These are phyloP conservation scores for Lichtheimia ramosa DNA, from an alignment of 371 early-diverging fungal genomes.

Conservation along the genomic window DNA sequence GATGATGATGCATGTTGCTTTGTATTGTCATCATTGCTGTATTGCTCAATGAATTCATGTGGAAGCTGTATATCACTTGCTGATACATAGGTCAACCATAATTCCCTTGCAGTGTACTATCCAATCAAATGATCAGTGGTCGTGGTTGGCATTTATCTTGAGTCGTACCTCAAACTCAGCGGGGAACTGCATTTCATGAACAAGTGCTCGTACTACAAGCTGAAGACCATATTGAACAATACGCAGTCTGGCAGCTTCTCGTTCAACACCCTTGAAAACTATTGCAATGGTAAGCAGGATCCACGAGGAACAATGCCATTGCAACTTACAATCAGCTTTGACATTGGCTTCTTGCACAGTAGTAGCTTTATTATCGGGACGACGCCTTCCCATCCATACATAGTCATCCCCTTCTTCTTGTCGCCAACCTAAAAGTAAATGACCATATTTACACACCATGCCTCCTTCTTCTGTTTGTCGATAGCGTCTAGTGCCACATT, in stretches of 20 bases:
- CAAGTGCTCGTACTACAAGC: not conserved
- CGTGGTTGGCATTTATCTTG: not conserved
- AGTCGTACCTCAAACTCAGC: not conserved
- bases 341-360: not conserved
- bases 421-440: conserved; percentile 12
- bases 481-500: conserved; percentile 17
- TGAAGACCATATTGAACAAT: conserved; percentile 1
- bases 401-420: conserved; percentile 5
- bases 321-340: not conserved
- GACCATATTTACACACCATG: conserved; percentile 20
- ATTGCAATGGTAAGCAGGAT: not conserved
- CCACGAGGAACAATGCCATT: not conserved
- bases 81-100: not conserved
- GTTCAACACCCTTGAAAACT: conserved; percentile 3
- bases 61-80: not conserved
- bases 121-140: no score
- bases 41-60: not conserved
- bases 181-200: not conserved
- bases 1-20: no score
- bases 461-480: conserved; percentile 10
- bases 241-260: conserved; percentile 1
- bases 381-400: not conserved
- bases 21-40: no score
- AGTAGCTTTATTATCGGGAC: not conserved
- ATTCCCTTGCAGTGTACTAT: not conserved